phyloP scores from a whole-genome alignment of 1,284 basidiomycete genomes.

The Moniliella sp. region DNA sequence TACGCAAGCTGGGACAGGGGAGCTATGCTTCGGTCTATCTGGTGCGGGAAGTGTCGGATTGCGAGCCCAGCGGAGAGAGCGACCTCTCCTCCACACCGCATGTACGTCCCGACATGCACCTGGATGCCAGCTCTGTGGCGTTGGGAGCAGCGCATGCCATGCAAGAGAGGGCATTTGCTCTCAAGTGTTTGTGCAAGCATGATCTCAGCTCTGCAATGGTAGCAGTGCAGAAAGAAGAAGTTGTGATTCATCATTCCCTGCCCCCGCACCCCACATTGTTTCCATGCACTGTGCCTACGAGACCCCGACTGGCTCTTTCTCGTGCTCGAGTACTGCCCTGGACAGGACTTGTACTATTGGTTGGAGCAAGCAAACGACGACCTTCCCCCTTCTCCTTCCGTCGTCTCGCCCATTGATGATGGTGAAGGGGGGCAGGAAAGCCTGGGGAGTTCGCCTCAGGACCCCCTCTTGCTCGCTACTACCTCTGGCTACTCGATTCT shows the following conservation, averaged over 20 bases:
- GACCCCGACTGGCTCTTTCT: conserved; percentile 58
- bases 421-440: too few relatives aligned
- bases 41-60: conserved; percentile 22
- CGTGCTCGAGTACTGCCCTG: conserved; percentile 75
- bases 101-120: too few relatives aligned
- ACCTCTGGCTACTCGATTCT: conserved; percentile 56
- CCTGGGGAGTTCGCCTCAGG: conserved; percentile 54
- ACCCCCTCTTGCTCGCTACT: conserved; percentile 63
- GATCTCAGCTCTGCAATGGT: conserved; percentile 24
- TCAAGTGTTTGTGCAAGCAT: conserved; percentile 70
- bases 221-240: conserved; percentile 35
- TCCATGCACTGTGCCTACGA: conserved; percentile 52
- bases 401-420: conserved; percentile 4
- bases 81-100: too few relatives aligned
- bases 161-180: too few relatives aligned
- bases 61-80: too few relatives aligned
- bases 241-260: conserved; percentile 79
- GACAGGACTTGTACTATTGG: conserved; percentile 77
- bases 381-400: too few relatives aligned
- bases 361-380: conserved; percentile 44
- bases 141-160: too few relatives aligned
- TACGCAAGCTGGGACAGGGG: conserved; percentile 25
- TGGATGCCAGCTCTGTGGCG: too few relatives aligned
- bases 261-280: conserved; percentile 74
- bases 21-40: conserved; percentile 32